These are phyloP conservation scores for Fusarium redolens DNA, from an alignment of 2,329 filamentous ascomycete species.

Conservation along the genomic window DNA sequence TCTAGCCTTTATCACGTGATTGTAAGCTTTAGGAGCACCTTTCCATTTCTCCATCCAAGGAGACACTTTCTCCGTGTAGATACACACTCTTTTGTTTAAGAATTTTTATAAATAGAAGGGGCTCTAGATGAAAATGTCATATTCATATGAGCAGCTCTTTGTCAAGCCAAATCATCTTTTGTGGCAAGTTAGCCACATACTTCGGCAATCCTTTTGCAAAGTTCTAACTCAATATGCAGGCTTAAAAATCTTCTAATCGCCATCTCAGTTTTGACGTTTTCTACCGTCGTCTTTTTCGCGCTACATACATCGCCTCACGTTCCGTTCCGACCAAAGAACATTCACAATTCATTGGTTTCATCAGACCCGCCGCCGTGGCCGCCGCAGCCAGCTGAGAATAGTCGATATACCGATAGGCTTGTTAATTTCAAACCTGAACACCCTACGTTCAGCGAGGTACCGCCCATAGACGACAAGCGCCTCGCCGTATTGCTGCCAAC, in stretches of 20 bases:
- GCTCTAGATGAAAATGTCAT: background rate
- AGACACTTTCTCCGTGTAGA: background rate
- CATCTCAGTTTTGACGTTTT: background rate
- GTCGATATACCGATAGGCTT: background rate
- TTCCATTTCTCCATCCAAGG: background rate
- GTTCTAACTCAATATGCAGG: fast-evolving
- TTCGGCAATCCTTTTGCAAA: fast-evolving
- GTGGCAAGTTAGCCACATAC: background rate
- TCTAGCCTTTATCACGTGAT: background rate
- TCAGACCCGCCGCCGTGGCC: background rate
- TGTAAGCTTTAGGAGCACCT: background rate
- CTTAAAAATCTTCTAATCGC: background rate
- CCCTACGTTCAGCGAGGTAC: background rate
- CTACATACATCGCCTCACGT: background rate
- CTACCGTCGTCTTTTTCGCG: background rate
- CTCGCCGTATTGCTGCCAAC: background rate
- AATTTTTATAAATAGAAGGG: too few relatives aligned
- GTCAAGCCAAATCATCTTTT: background rate
- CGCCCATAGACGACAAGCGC: background rate
- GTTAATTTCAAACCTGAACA: background rate
- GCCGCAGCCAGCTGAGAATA: background rate
- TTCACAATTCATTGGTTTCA: background rate
- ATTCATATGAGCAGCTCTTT: background rate
- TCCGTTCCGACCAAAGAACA: background rate
- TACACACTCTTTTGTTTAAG: background rate